These are phyloP conservation scores for Heliamphora exappendiculata DNA, from an alignment of 148 eudicot species.

Conservation along the genomic window DNA sequence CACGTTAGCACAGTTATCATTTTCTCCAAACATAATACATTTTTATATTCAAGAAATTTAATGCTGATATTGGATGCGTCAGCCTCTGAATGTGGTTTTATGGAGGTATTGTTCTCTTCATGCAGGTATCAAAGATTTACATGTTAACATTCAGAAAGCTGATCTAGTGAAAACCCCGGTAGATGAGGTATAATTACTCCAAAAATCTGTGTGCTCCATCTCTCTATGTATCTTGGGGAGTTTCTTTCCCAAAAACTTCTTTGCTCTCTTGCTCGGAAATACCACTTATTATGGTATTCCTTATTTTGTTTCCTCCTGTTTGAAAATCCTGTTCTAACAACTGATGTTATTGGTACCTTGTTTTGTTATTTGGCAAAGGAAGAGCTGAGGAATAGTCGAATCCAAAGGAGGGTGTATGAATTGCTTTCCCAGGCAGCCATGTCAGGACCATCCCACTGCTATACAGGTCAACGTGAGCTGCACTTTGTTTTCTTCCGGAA, in stretches of 20 bases:
- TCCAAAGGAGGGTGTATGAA: conserved; percentile 70
- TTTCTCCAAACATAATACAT: not conserved
- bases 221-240: not conserved
- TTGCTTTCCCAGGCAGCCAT: conserved; percentile 68
- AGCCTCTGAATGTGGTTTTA: not conserved
- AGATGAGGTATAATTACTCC: conserved; percentile 63
- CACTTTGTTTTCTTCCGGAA: conserved; percentile 87
- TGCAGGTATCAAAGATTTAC: conserved; percentile 65
- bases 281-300: not conserved
- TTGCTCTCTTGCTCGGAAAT: not conserved
- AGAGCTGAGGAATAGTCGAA: conserved; percentile 81
- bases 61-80: not conserved
- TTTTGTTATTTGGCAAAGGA: conserved; percentile 46
- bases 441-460: conserved; percentile 29
- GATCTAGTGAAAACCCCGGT: conserved; percentile 63
- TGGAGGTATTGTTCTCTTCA: not conserved
- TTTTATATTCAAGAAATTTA: not conserved
- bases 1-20: not conserved
- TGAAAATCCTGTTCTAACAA: not conserved
- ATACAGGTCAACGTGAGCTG: conserved; percentile 66
- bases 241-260: not conserved
- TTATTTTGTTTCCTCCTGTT: not conserved
- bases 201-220: not conserved
- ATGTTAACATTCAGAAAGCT: conserved; percentile 51
- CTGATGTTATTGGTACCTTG: conserved; percentile 11